These are phyloP conservation scores for Domatiomyces globalis DNA, from an alignment of 2,329 filamentous ascomycete genomes.

Conservation along the genomic window DNA sequence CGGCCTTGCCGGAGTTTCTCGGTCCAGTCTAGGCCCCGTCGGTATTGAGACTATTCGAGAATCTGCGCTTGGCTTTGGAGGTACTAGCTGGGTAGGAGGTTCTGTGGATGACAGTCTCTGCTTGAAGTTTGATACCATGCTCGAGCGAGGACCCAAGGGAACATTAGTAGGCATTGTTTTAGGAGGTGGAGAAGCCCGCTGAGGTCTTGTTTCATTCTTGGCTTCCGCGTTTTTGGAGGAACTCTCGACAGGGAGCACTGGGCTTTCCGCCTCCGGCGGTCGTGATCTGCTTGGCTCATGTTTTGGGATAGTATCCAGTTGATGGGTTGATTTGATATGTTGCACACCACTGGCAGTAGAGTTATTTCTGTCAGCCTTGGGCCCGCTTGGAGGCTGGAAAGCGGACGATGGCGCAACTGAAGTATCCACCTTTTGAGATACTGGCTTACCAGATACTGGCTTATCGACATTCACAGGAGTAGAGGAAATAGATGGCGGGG, in stretches of 20 bases:
- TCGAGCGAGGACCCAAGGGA: constrained; percentile 14
- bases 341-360: constrained; percentile 3
- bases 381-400: constrained; percentile 30
- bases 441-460: constrained; percentile 2
- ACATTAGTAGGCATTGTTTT: constrained; percentile 15
- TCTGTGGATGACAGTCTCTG: constrained; percentile 12
- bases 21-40: constrained; percentile 14
- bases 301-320: constrained; percentile 8
- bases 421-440: constrained; percentile 5
- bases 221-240: constrained; percentile 8
- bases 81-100: constrained; percentile 7
- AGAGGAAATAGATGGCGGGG: constrained; percentile 14
- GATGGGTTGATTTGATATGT: constrained; percentile 6
- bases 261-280: not conserved
- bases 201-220: constrained; percentile 6
- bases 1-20: constrained; percentile 6
- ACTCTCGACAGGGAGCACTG: constrained; percentile 3
- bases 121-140: constrained; percentile 8
- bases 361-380: constrained; percentile 28
- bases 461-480: constrained; percentile 11
- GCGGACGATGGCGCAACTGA: constrained; percentile 6
- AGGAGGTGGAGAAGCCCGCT: constrained; percentile 5
- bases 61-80: constrained; percentile 8
- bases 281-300: constrained; percentile 3
- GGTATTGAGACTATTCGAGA: constrained; percentile 8